A percentile compares a stretch with the other conserved stretches of the same genome.
Conservation (phyloP, 2,329 filamentous ascomycete genomes). For the Aspergillus sp. region DNA sequence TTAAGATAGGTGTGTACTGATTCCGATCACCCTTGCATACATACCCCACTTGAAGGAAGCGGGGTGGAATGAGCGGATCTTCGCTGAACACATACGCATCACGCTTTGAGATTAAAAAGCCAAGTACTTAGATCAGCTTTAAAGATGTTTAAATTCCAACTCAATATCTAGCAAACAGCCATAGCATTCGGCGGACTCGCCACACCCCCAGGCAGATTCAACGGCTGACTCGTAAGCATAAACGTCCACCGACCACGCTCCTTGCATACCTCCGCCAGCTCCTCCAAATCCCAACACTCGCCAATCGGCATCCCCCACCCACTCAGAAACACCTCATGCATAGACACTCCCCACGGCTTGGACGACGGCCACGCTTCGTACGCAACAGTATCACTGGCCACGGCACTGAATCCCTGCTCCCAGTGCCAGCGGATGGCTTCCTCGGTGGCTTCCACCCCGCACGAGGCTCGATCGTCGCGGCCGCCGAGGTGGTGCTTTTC, state of each 20-base stretch:
- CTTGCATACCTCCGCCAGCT: constrained; percentile 32
- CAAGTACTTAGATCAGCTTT: too few relatives aligned
- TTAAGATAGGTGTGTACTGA: too few relatives aligned
- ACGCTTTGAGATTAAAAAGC: too few relatives aligned
- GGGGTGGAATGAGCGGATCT: too few relatives aligned
- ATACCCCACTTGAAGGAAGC: too few relatives aligned
- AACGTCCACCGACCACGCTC: constrained; percentile 38
- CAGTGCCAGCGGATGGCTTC: constrained; percentile 52
- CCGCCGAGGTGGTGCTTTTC: constrained; percentile 11
- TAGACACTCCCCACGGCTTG: constrained; percentile 7
- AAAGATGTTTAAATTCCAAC: background rate
- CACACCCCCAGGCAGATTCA: constrained; percentile 39
- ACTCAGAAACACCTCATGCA: constrained; percentile 39
- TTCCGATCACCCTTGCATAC: too few relatives aligned
- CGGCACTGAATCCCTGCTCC: constrained; percentile 45
- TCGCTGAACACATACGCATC: too few relatives aligned
- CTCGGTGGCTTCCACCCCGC: constrained; percentile 43
- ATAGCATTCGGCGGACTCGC: constrained; percentile 27
- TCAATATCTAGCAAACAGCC: constrained; percentile 14
- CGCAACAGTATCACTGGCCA: constrained; percentile 20
- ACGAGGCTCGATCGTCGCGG: constrained; percentile 3
- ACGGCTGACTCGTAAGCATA: constrained; percentile 39
- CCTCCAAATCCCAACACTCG: constrained; percentile 43
- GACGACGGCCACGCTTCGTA: constrained; percentile 22
- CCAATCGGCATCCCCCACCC: constrained; percentile 43